Percentiles rank a stretch among this genome's conserved stretches.
phyloP scores from a whole-genome alignment of 169 alveolate genomes.

The Cryptosporidium bovis region DNA sequence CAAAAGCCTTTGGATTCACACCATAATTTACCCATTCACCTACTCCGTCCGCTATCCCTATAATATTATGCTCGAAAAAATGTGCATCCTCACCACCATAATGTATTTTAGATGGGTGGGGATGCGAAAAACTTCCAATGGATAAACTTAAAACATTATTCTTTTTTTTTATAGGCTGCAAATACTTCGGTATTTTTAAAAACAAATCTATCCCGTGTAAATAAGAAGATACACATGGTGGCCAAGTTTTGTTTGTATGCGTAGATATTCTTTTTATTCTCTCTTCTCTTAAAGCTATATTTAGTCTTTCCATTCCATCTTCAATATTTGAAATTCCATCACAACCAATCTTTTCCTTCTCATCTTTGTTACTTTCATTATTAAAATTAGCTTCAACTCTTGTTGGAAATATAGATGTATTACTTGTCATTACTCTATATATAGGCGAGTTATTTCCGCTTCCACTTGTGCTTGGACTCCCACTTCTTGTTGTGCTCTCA shows the following conservation, averaged over 20 bases:
- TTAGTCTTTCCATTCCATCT: slow-evolving; percentile 41
- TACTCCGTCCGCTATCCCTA: slow-evolving; percentile 87
- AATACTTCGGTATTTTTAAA: slow-evolving; percentile 46
- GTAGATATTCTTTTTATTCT: slow-evolving; percentile 55
- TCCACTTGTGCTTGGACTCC: slow-evolving; percentile 3
- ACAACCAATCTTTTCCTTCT: neutral
- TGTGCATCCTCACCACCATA: slow-evolving; percentile 92
- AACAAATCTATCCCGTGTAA: slow-evolving; percentile 60
- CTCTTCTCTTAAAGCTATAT: slow-evolving; percentile 58
- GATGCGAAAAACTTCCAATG: slow-evolving; percentile 68
- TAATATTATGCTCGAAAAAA: slow-evolving; percentile 76
- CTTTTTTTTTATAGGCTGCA: slow-evolving; percentile 18
- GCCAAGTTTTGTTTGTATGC: slow-evolving; percentile 46
- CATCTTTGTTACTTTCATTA: slow-evolving; percentile 7
- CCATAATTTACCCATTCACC: slow-evolving; percentile 84
- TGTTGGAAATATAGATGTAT: slow-evolving; percentile 26
- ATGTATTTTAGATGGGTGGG: slow-evolving; percentile 82
- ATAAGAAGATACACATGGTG: slow-evolving; percentile 51
- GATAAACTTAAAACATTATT: slow-evolving; percentile 14
- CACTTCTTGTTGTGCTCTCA: neutral
- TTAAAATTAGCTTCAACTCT: neutral
- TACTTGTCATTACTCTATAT: slow-evolving; percentile 65
- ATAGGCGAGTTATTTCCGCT: neutral
- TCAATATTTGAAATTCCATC: slow-evolving; percentile 15
- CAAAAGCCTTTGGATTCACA: slow-evolving; percentile 78